Base-by-base conservation (phyloP, 73 alveolate species). In the Paramecium sexaurelia region DNA sequence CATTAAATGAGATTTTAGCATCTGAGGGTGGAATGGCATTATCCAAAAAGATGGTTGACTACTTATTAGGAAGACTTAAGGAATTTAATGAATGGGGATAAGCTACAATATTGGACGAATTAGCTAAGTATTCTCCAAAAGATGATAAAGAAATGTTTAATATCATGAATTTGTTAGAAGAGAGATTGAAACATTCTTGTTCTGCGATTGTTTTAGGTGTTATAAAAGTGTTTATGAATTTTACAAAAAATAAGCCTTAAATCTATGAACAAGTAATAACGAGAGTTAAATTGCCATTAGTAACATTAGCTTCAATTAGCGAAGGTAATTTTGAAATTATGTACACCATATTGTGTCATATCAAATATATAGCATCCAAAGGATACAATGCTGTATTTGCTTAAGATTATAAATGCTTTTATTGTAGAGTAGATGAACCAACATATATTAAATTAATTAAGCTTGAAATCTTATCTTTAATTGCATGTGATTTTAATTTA, bases 21-120 rank as follows among this genome's bases (percentile, higher is more conserved):
- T 95, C 95, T 73, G 99, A 97, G 92, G 99, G 99, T 22, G 99
- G 99, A 4, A 96, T 97, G 67, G 99, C 97, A 19, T 87, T 97
- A 32, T 68, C 95, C 57, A 94, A 98, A 89, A 95, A 96, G 71
- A 95, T 98, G 97, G 98, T 98, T 45, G 97, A 95, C 78, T 97
- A 95, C 85, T 91, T 98, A 47, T 84, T 98, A 55, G 97, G 96
- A 68, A 93, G 98, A 45, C 94, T 98, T 86, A 97, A 98, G 69
- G 98, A 98, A 73, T 96, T 97, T 91, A 98, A 97, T 94, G 99
- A 98, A 87, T 98, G 99, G 99, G 99, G 99, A 8, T 98, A 98
- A 82, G 95, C 98, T 19, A 96, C 95, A 1, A 97, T 98, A 55
- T 93, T 98, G 7, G 98, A 97, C 66, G 91, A 97, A 47, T 93